These are phyloP conservation scores for Ceratobasidium sp. DNA, from an alignment of 1,284 basidiomycete species.

Conservation along the genomic window DNA sequence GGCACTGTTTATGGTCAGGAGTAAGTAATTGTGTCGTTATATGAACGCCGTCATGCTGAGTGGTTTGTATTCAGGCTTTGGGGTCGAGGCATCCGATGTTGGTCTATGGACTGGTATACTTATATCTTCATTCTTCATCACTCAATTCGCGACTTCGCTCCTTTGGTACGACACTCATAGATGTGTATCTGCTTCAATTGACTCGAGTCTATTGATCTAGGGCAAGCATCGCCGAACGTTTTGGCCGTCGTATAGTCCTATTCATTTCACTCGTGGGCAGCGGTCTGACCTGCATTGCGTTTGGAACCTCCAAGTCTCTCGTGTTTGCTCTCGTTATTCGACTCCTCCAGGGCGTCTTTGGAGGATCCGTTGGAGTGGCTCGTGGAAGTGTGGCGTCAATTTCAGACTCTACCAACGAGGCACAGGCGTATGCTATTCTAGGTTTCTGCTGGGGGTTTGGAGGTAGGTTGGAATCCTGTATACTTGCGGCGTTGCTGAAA, in stretches of 20 bases:
- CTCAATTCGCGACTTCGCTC: constrained; percentile 81
- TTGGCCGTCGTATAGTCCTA: constrained; percentile 87
- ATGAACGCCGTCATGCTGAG: constrained; percentile 31
- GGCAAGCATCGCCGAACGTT: constrained; percentile 92
- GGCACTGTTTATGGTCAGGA: constrained; percentile 78
- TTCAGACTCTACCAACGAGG: constrained; percentile 91
- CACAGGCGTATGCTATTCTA: constrained; percentile 91
- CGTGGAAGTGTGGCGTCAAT: constrained; percentile 89
- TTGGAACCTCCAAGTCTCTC: constrained; percentile 86
- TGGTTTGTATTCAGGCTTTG: constrained; percentile 12
- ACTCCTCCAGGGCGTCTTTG: constrained; percentile 94
- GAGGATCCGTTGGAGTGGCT: constrained; percentile 94
- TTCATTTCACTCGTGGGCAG: constrained; percentile 87
- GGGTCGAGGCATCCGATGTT: constrained; percentile 68
- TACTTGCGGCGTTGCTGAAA: neutral
- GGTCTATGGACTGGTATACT: constrained; percentile 88
- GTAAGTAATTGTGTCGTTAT: constrained; percentile 56
- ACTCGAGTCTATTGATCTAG: neutral
- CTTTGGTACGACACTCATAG: constrained; percentile 66
- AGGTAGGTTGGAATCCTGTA: constrained; percentile 65
- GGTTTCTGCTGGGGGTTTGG: constrained; percentile 99
- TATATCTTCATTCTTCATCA: constrained; percentile 76
- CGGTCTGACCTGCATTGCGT: constrained; percentile 78
- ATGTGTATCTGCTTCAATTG: neutral
- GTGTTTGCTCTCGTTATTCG: constrained; percentile 87